Evolutionary conservation across 2,329 filamentous ascomycete genomes (phyloP).

Genomic region (Pseudogymnoascus sp.): DNA sequence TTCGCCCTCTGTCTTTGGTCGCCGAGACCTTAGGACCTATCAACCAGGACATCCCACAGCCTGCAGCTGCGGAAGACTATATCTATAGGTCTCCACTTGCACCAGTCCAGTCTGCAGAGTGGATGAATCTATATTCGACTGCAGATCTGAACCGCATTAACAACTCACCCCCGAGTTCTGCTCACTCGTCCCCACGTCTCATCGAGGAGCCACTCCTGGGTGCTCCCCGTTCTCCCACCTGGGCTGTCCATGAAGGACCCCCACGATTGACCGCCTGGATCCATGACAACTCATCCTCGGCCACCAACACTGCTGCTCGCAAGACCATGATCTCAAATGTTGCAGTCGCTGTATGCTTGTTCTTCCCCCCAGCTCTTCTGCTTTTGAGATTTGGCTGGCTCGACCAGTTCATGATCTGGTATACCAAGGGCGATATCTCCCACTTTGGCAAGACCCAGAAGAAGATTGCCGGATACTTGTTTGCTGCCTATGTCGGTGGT

Average conservation of each 20-base stretch:
- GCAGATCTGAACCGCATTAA: slow-evolving; percentile 17
- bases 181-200: background rate
- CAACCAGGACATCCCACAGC: background rate
- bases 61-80: slow-evolving; percentile 15
- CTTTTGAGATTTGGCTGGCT: slow-evolving; percentile 22
- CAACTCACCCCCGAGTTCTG: background rate
- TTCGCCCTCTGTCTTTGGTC: slow-evolving; percentile 1
- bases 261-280: slow-evolving; percentile 18
- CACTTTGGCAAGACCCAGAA: slow-evolving; percentile 22
- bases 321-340: slow-evolving; percentile 20
- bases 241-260: slow-evolving; percentile 12
- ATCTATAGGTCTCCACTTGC: slow-evolving; percentile 25
- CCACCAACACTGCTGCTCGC: slow-evolving; percentile 12
- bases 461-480: slow-evolving; percentile 9
- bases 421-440: slow-evolving; percentile 20
- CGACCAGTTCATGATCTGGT: slow-evolving; percentile 23
- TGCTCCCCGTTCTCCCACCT: background rate
- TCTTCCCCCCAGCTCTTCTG: slow-evolving; percentile 25
- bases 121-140: slow-evolving; percentile 23
- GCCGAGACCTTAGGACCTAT: background rate
- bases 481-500: background rate
- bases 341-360: slow-evolving; percentile 20
- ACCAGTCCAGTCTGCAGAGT: slow-evolving; percentile 21
- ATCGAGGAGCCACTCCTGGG: background rate
- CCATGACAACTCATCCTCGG: slow-evolving; percentile 14